Evolutionary conservation across 2,329 filamentous ascomycete species (phyloP).

Genomic region (Phyllosticta citribraziliensis): DNA sequence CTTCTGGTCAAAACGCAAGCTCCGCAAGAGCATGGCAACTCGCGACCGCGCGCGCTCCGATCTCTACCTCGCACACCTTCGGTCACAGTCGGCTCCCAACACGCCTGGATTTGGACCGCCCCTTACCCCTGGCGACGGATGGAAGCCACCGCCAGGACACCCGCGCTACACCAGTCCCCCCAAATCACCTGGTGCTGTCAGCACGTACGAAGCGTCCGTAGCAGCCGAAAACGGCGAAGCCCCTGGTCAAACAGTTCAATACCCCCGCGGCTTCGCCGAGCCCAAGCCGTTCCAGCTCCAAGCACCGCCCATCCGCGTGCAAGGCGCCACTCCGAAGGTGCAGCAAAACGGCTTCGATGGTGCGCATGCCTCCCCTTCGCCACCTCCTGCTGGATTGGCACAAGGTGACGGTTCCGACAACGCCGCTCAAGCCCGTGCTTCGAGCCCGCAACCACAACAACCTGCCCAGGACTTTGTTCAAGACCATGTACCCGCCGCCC

Average conservation of each 20-base stretch:
- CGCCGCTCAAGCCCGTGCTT: slow-evolving; percentile 15
- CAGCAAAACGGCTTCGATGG: slow-evolving; percentile 52
- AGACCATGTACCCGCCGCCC: slow-evolving; percentile 58
- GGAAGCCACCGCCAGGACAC: slow-evolving; percentile 35
- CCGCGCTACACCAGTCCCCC: slow-evolving; percentile 31
- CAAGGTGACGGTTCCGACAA: not conserved
- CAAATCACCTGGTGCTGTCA: not conserved
- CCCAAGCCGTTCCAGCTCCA: slow-evolving; percentile 72
- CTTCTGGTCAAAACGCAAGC: slow-evolving; percentile 90
- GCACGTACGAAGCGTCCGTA: slow-evolving; percentile 23
- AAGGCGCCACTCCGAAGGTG: slow-evolving; percentile 64
- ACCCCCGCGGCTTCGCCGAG: slow-evolving; percentile 35
- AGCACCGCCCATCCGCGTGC: slow-evolving; percentile 69
- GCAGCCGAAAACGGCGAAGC: slow-evolving; percentile 43
- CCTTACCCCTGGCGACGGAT: slow-evolving; percentile 44
- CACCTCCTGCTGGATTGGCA: not conserved
- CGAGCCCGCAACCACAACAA: slow-evolving; percentile 19
- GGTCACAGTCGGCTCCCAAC: slow-evolving; percentile 80
- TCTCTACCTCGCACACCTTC: slow-evolving; percentile 67
- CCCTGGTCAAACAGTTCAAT: slow-evolving; percentile 36
- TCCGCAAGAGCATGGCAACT: slow-evolving; percentile 92
- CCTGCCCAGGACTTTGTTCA: slow-evolving; percentile 38
- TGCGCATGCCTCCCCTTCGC: not conserved
- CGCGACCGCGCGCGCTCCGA: slow-evolving; percentile 91
- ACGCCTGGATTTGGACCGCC: slow-evolving; percentile 73